Evolutionary conservation across 495 filamentous ascomycete species (phyloP), one percentile per base, ranked within the genome.

Genomic region (Bombardia bombarda): DNA sequence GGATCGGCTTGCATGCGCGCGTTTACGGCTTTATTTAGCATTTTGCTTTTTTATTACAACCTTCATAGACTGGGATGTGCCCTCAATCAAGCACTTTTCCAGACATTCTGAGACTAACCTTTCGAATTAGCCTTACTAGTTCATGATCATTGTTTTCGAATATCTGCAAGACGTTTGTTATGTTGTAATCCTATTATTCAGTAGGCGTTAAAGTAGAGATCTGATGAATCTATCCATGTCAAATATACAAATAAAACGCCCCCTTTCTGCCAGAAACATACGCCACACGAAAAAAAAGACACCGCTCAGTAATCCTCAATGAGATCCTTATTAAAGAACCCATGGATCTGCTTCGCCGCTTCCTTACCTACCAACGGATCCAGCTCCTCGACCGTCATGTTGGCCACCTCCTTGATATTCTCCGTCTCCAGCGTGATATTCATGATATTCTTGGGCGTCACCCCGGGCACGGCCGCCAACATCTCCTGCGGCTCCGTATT

Each of bases 281-380:
- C 13, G 13, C 13, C 26, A 30, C 7, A 30, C 26, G 7, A 13
- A 30, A 7, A 7, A 30, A 28, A 31, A 31, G 21, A 35, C 32
- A 41, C 32, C 42, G 38, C 18, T 46, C 47, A 26, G 3, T 22
- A 18, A 44, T 69, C 61, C 28, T 76, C 72, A 33, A 76, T 52
- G 7, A 96, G 74, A 67, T 83, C 93, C 58, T 81, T 78, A 50
- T 82, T 83, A 52, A 98, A 97, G 54, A 97, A 98, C 17, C 73
- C 72, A 32, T 77, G 67, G 30, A 97, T 84, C 69, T 84, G 77
- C 53, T 79, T 77, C 19, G 78, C 92, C 3, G 82, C 81, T 63
- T 94, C 89, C 47, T 67, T 82, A 3, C 92, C 92, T 12, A 98
- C 79, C 42, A 90, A 45, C 19, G 69, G 68, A 40, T 77, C 68